These are phyloP conservation scores for Tuber magnatum DNA, from an alignment of 495 filamentous ascomycete genomes.

Conservation along the genomic window DNA sequence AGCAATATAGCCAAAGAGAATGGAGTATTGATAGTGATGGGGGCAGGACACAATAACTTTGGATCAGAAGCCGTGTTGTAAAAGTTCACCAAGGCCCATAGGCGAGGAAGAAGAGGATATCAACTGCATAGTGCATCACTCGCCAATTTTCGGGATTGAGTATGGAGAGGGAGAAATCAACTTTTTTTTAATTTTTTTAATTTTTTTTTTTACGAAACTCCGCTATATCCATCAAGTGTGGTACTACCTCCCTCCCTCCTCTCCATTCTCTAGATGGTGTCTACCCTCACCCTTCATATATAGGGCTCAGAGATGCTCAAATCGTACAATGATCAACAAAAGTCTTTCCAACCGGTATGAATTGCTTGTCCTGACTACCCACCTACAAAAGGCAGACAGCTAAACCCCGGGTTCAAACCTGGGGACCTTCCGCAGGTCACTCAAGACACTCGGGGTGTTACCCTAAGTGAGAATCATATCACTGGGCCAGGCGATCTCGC, in stretches of 20 bases:
- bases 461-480: slow-evolving; percentile 16
- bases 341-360: background rate
- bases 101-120: background rate
- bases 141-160: background rate
- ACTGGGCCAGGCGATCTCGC: slow-evolving; percentile 11
- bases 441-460: background rate
- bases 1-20: background rate
- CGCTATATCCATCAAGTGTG: background rate
- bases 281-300: background rate
- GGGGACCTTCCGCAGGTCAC: slow-evolving; percentile 9
- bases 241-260: background rate
- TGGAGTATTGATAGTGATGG: background rate
- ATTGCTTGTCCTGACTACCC: background rate
- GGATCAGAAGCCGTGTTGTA: background rate
- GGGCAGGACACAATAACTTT: background rate
- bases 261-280: background rate
- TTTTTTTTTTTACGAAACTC: background rate
- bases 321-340: background rate
- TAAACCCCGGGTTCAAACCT: background rate
- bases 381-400: background rate
- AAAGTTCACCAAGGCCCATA: background rate
- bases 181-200: background rate
- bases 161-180: background rate
- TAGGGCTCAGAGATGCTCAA: background rate
- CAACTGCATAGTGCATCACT: slow-evolving; percentile 1